Evolutionary conservation across 768 basidiomycete genomes (phyloP), one percentile per base, ranked within the genome.

Genomic region (Tremella mesenterica): DNA sequence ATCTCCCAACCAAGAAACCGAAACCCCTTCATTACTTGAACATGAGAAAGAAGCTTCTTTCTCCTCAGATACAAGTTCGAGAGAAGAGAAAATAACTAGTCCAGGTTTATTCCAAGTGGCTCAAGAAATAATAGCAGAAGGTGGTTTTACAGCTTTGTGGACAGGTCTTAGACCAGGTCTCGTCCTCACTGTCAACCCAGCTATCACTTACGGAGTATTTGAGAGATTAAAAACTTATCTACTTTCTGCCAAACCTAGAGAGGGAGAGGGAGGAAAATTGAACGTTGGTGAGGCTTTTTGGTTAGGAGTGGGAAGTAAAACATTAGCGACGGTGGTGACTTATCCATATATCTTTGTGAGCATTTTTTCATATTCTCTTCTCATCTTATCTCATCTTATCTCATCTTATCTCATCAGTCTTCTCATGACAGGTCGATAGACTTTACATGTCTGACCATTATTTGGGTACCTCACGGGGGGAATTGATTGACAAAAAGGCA

Each of bases 181-280:
- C 60, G 89, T 96, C n/a, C 79, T 99, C 29, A 97, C 93, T 29
- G 83, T 91, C 49, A 97, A 97, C 73, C 93, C 95, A 4, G 90
- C 93, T 21, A 96, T 99, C 72, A 99, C 93, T 0, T 96, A 93
- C 67, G 95, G 95, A 45, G 78, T 84, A 34, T 97, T 88, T 69
- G 93, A 97, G 75, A 81, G 95, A 38, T 78, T 96, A 52, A 96
- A 96, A 76, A 80, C 78, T 39, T 57, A 86, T 2, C 71, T 88
- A 29, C 73, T 89, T 20, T 61, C 59, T 0, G 48, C 61, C 44
- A 59, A 58, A 5, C 62, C 75, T 1, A 60, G 63, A 3, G 54
- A 64, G 39, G 55, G 57, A 2, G 63, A 75, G 0, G 71, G 67
- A 6, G 75, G 74, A 2, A 91, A 87, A 67, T 76, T 97, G 70